Base-by-base conservation (phyloP, 345 rosid genomes). In the Cardamine occulta region DNA sequence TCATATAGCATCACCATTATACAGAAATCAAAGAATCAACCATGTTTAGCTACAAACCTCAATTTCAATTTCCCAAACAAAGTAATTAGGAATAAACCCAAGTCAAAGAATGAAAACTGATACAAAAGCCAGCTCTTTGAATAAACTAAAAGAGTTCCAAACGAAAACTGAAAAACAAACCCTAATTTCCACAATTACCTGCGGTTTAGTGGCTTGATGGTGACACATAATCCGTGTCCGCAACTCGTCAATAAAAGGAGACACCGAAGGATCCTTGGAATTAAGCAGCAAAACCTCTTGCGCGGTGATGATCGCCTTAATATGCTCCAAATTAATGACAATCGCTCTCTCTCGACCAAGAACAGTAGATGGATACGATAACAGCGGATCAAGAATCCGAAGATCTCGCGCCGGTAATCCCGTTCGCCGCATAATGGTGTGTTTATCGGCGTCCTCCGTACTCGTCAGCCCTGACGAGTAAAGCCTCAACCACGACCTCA, bases 321-420 rank as follows among this genome's bases (percentile, higher is more conserved):
- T 89, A 63, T 95, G 96, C 88, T 95, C 99, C 83, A 90, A 74
- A 65, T 92, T 92, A 70, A 95, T 89, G 8, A 92, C 97, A 10
- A 95, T 90, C 31, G 97, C 97, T 63, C 85, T 82, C 84, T 92
- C 97, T 62, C 99, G 82, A 10, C 99, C 99, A 66, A 95, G 74
- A 52, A 90, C 77, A 21, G 97, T 86, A 15, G 99, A 92, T 2
- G 97, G 97, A 81, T 92, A 92, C 61, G 99, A 89, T 26, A 95
- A 88, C 4, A 87, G 81, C 14, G 99, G 99, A 85, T 95, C 97
- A 11, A 92, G 88, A 44, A 89, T 88, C 81, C 99, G 86, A 23
- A 95, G 96, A 80, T 95, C 97, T 11, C 97, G 86, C 13, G 90
- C 94, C 14, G 96, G 97, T 4, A 90, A 80, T n/a, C 97, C 93